Evolutionary conservation across 805 yeast species (phyloP), one percentile per base, ranked within the genome.

Genomic region (Lipomyces lipofer): DNA sequence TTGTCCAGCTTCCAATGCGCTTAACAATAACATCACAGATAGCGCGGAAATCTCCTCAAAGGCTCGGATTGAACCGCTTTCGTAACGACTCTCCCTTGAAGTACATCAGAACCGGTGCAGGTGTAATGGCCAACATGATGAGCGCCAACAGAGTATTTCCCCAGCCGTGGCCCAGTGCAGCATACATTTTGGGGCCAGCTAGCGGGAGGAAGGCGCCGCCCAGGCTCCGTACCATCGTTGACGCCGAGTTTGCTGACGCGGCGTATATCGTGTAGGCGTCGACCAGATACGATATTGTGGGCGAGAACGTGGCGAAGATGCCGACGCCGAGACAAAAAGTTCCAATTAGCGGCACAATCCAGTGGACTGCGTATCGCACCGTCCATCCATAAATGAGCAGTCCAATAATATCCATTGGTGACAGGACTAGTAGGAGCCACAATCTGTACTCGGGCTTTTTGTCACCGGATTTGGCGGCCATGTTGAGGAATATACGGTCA

Each of bases 331-430:
- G 82, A n/a, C 85, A 69, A 4, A 73, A 77, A 13, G 82, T 74
- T 2, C 89, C 91, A 25, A 84, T 71, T 24, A 73, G 71, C 0
- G 88, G 86, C 75, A 82, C 79, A 39, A 83, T 74, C 84, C 86
- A 84, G 53, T 75, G 80, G 43, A 81, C 64, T 30, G 77, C 65
- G 38, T 75, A 71, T 60, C 82, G 71, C 1, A 85, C 85, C 29
- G 82, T 75, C 89, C 89, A 84, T 12, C 88, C 89, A 63, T 80
- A 83, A 79, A 86, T 79, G 51, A 84, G 69, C 33, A 84, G 69
- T 0, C 88, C 90, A 10, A 75, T 71, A 0, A 88, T 82, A 54
- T 80, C 73, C 12, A 78, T 63, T 30, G 84, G 60, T 0, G 85
- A 81, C 21, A 79, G 70, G 9, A 72, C 66, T 57, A 82, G 71